Conservation (phyloP, 768 basidiomycete genomes). For the Calocybe gangraenosa region DNA sequence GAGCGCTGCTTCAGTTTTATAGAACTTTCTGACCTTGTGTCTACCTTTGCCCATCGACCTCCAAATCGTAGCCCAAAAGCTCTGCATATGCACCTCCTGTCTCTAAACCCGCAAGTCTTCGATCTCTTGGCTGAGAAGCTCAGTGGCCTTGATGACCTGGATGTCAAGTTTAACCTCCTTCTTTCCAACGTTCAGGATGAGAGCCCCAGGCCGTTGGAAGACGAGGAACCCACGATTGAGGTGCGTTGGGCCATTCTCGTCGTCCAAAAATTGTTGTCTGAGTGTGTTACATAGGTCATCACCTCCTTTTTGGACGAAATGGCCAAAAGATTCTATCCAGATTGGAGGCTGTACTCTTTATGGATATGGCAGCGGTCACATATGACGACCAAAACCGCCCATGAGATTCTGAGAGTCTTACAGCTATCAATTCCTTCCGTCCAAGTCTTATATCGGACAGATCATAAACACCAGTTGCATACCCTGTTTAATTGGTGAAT, state of each 20-base stretch:
- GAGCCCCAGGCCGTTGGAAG: conserved; percentile 4
- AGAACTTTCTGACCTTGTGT: conserved; percentile 13
- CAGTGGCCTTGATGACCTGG: conserved; percentile 18
- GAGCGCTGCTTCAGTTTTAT: conserved; percentile 9
- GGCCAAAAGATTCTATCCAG: conserved; percentile 6
- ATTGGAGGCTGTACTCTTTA: conserved; percentile 10
- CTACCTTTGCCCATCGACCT: conserved; percentile 14
- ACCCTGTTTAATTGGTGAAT: conserved; percentile 4
- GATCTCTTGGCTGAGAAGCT: conserved; percentile 20
- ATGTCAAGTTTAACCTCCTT: conserved; percentile 13
- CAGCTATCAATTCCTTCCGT: conserved; percentile 11
- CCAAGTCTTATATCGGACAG: conserved; percentile 6
- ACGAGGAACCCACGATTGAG: conserved; percentile 6
- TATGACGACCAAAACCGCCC: conserved; percentile 14
- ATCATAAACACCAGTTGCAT: conserved; percentile 7
- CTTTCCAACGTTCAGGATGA: conserved; percentile 10
- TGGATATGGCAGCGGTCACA: conserved; percentile 14
- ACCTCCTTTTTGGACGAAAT: conserved; percentile 7
- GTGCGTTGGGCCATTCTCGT: not conserved
- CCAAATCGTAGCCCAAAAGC: conserved; percentile 13
- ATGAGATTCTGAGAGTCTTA: conserved; percentile 8
- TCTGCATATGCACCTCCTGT: conserved; percentile 17
- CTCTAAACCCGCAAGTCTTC: conserved; percentile 20
- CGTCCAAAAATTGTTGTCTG: not conserved
- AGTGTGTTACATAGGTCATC: conserved; percentile 3